These are phyloP conservation scores for Leishmania turanica DNA, from an alignment of 208 protist species.

Conservation along the genomic window DNA sequence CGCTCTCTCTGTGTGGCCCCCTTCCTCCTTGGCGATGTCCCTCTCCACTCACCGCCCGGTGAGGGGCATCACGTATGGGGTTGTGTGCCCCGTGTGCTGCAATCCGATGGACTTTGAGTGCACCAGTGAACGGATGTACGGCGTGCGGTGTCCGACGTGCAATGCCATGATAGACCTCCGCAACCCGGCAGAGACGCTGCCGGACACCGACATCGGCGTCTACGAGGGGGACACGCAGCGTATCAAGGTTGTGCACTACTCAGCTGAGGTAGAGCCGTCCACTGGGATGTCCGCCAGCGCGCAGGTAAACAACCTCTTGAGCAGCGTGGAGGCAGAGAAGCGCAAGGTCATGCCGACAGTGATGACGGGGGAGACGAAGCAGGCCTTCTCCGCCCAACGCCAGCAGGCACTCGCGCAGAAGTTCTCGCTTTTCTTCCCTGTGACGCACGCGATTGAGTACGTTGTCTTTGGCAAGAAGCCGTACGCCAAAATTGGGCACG, in stretches of 20 bases:
- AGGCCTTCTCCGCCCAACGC: slow-evolving; percentile 69
- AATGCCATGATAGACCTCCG: slow-evolving; percentile 70
- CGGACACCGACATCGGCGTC: slow-evolving; percentile 39
- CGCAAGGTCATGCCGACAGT: slow-evolving; percentile 52
- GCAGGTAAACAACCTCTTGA: slow-evolving; percentile 57
- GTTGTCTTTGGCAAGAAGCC: slow-evolving; percentile 75
- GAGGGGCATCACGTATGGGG: slow-evolving; percentile 60
- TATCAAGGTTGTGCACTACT: slow-evolving; percentile 33
- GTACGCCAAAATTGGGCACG: slow-evolving; percentile 62
- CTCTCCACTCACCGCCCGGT: slow-evolving; percentile 47
- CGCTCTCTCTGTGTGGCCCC: too few species aligned
- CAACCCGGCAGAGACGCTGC: slow-evolving; percentile 50
- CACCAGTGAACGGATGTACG: slow-evolving; percentile 43
- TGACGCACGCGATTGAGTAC: slow-evolving; percentile 75
- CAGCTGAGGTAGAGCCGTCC: slow-evolving; percentile 63
- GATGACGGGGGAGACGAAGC: slow-evolving; percentile 67
- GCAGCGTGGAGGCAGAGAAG: slow-evolving; percentile 53
- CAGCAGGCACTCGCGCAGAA: slow-evolving; percentile 59
- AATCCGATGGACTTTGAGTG: slow-evolving; percentile 68
- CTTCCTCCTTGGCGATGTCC: slow-evolving; percentile 11
- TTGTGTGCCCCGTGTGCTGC: slow-evolving; percentile 74
- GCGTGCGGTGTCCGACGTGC: slow-evolving; percentile 67
- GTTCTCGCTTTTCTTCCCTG: slow-evolving; percentile 70
- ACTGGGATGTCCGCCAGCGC: slow-evolving; percentile 48
- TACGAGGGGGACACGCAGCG: slow-evolving; percentile 8